Evolutionary conservation across 1,139 yeast species (phyloP), one percentile per base, ranked within the genome.

Genomic region (Pneumocystis carinii): DNA sequence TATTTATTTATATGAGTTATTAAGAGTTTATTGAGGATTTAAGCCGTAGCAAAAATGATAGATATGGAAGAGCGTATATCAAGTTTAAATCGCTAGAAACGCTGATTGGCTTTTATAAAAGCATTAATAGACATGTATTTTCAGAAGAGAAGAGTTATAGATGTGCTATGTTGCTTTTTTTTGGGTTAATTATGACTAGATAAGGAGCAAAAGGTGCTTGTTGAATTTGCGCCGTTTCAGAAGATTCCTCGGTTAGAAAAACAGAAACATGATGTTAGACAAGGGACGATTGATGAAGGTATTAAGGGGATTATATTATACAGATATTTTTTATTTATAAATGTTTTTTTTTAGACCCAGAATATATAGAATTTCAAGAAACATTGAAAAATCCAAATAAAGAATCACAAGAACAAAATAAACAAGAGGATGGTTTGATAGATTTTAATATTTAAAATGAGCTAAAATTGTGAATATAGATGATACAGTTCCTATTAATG

Each of bases 221-320:
- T 68, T 36, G 70, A 68, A 42, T 62, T 67, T 41, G 69, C 70
- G 12, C 70, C 70, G 8, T 64, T 60, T 48, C 66, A 66, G 10
- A 64, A 64, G 53, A 41, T 62, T 10, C 68, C 69, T n/a, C 64
- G 55, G 4, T 7, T 14, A 59, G 57, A 17, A 35, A 5, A 12
- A 29, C n/a, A 41, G 29, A 17, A 55, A 41, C 32, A 19, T 32
- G 68, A 66, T 41, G 37, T 64, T 27, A 56, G 62, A 10, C 59
- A 61, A 57, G 68, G 67, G 6, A 66, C 68, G 14, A 66, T 66
- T 48, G 65, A 66, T 15, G 35, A 41, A 32, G 68, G 66, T 66
- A 42, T 15, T 7, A 14, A 10, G n/a, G 10, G 1, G 1, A n/a
- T 19, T 24, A 8, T 24, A 41, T 27, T 41, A 4, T 37, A 48